phyloP scores from a whole-genome alignment of 345 rosid species.

The Salix exigua region DNA sequence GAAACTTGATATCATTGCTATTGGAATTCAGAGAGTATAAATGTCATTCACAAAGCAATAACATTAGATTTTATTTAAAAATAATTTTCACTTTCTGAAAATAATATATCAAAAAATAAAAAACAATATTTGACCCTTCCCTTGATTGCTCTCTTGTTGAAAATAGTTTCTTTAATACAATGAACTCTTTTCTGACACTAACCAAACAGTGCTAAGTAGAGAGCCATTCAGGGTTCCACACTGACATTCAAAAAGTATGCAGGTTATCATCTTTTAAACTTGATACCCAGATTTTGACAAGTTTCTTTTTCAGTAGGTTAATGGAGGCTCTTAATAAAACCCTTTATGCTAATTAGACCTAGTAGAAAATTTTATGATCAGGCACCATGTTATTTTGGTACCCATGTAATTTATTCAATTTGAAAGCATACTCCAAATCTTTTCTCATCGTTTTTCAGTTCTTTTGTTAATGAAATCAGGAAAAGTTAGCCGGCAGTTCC shows the following conservation, averaged over 20 bases:
- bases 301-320: too few species aligned
- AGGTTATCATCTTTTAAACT: too few species aligned
- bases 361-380: not conserved
- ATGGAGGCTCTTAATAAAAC: too few species aligned
- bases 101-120: not conserved
- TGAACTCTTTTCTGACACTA: not conserved
- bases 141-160: not conserved
- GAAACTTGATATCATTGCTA: not conserved
- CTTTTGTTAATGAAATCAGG: not conserved
- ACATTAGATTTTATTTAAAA: not conserved
- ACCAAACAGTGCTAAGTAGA: too few species aligned
- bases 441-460: not conserved
- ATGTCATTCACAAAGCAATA: not conserved
- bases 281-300: too few species aligned
- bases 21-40: not conserved
- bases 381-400: not conserved
- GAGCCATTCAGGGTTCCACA: too few species aligned
- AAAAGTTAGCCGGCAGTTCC: not conserved
- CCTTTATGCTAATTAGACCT: not conserved
- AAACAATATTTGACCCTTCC: too few species aligned
- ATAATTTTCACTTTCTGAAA: not conserved
- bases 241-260: too few species aligned
- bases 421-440: not conserved
- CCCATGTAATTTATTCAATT: not conserved
- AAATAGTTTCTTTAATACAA: not conserved